These are phyloP conservation scores for Ramalina peruviana DNA, from an alignment of 495 filamentous ascomycete species.

Conservation along the genomic window DNA sequence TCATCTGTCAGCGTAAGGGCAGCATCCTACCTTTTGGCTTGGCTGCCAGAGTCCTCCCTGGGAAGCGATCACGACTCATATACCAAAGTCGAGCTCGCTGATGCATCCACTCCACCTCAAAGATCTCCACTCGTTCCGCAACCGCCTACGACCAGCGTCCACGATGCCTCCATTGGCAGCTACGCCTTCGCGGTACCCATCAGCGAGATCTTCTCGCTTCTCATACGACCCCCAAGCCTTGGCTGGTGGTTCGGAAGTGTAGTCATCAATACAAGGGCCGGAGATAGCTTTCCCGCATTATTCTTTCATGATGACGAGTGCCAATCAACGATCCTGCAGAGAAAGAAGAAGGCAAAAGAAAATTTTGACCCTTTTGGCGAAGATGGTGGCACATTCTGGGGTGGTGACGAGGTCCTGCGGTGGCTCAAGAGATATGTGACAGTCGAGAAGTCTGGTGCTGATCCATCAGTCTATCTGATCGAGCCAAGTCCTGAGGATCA, in stretches of 20 bases:
- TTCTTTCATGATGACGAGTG: constrained; percentile 98
- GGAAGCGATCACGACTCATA: constrained; percentile 79
- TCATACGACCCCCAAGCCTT: constrained; percentile 81
- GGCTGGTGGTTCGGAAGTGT: constrained; percentile 98
- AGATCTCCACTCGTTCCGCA: constrained; percentile 86
- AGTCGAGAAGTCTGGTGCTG: constrained; percentile 68
- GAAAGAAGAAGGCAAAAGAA: constrained; percentile 68
- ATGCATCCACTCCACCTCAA: constrained; percentile 63
- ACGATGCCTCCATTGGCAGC: constrained; percentile 55
- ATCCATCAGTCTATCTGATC: constrained; percentile 79
- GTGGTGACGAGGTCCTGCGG: constrained; percentile 85
- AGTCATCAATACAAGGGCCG: constrained; percentile 78
- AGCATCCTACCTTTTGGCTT: constrained; percentile 71
- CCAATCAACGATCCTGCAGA: constrained; percentile 85
- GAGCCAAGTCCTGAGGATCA: constrained; percentile 78
- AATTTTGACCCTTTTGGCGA: constrained; percentile 84
- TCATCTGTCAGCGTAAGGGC: constrained; percentile 31
- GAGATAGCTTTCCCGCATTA: constrained; percentile 83
- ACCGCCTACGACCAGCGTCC: constrained; percentile 62
- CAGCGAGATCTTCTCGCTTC: constrained; percentile 74
- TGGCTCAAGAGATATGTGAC: constrained; percentile 77
- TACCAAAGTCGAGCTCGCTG: constrained; percentile 84
- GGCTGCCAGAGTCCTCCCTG: constrained; percentile 83
- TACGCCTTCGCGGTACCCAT: constrained; percentile 92
- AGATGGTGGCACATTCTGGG: constrained; percentile 83